Base-by-base conservation (phyloP, 2,329 filamentous ascomycete genomes). In the Orbilia quercus region DNA sequence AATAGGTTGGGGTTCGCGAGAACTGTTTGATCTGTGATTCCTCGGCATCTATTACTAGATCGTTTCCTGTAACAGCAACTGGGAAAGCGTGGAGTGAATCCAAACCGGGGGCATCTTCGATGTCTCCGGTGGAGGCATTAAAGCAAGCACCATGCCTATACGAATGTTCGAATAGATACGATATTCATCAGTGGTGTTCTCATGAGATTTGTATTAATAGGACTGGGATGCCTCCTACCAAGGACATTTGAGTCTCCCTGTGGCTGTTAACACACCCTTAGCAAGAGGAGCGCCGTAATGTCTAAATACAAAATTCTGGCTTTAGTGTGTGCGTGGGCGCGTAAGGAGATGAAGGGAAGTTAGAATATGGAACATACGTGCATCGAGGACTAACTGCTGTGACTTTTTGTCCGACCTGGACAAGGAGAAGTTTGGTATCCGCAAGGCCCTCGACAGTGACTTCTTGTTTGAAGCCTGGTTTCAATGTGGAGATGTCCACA, bases 231-330 rank as follows among this genome's bases (percentile, higher is more conserved):
- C 22, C 2, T 31, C 28, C 80, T 98, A 94, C 95, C 95, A 98
- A 2, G 94, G 92, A 80, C 95, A 99, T 5, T 91, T 96, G 75
- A 99, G 82, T 55, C 92, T 86, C 3, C 95, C 95, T 76, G 90
- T 89, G 1, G 87, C 87, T 6, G 91, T 91, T 75, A 99, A 82
- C 6, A 98, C 89, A 60, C 95, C 95, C 77, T 94, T 92, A 59
- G 88, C 87, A 76, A 99, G 82, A 12, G 95, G 95, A 42, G 94
- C 95, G 34, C 95, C 94, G 80, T 96, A 98, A 82, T 98, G 94
- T 12, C 87, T 89, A 80, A 2, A 38, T 38, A 7, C 22, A n/a
- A 20, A 55, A 11, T 3, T 16, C 11, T 67, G 16, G 42, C n/a
- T 44, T 59, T 31, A 48, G 23, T 44, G n/a, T 18, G 36, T 36